Evolutionary conservation across 805 yeast species (phyloP), one percentile per base, ranked within the genome.

Genomic region (Candida gorgasii): DNA sequence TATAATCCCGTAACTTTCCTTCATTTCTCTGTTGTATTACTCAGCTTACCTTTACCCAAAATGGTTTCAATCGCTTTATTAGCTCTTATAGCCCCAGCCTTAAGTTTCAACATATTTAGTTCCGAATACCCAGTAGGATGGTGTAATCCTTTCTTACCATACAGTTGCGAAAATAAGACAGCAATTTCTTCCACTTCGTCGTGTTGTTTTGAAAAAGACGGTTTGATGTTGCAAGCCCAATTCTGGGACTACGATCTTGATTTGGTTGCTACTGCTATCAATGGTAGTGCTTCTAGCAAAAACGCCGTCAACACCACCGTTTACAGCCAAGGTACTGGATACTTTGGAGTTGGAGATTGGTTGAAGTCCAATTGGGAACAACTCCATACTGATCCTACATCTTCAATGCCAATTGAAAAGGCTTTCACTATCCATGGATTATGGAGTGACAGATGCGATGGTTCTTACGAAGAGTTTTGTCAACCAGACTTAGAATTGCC

Each of bases 131-230:
- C 44, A 9, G 44, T 41, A 11, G 29, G 18, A 16, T 14, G 32
- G 13, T 41, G 44, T 33, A 38, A 28, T 28, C 35, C 39, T 13
- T 26, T 27, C 14, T 24, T 40, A 28, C 36, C 50, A 18, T 49
- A 34, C 39, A 33, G 45, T 19, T 49, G 52, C 44, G 47, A 44
- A 28, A 49, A 49, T 27, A 36, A 75, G 14, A 82, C 82, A 51
- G 57, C 69, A 4, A 75, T 63, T 6, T 53, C 61, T 3, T 41
- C 51, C 5, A 51, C 42, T 6, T 49, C 47, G 41, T 38, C 79
- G 2, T 90, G 97, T 58, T 90, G 97, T 64, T 87, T 82, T 59
- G 96, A 89, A 57, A 76, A 78, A 36, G 90, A 95, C 36, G 97
- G 97, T 5, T 73, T 88, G 12, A 69, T 90, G 27, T 63, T 90